These are phyloP conservation scores for Martensiomyces pterosporus DNA, from an alignment of 192 early-diverging fungal species.

Conservation along the genomic window DNA sequence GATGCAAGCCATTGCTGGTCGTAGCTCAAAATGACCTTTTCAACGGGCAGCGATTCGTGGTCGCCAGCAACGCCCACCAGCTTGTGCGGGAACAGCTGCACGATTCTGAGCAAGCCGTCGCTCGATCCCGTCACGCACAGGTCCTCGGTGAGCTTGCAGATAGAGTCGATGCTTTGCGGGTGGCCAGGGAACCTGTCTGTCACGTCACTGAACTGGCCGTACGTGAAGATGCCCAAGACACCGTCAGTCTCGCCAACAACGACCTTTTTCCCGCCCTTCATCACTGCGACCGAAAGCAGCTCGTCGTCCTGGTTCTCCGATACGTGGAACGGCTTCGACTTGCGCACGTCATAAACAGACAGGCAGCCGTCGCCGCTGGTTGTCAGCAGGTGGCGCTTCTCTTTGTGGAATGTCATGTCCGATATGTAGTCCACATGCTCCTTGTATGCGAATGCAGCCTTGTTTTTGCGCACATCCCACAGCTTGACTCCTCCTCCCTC, in stretches of 20 bases:
- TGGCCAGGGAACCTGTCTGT: constrained; percentile 94
- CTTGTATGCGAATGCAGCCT: constrained; percentile 68
- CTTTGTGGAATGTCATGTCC: constrained; percentile 66
- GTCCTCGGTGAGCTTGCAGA: constrained; percentile 80
- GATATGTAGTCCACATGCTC: constrained; percentile 94
- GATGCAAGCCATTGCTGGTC: constrained; percentile 75
- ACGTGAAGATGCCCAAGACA: constrained; percentile 80
- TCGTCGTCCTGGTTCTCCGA: constrained; percentile 97
- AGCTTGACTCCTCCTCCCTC: constrained; percentile 82
- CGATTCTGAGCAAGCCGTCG: constrained; percentile 84
- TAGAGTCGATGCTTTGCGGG: constrained; percentile 82
- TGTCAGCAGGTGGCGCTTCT: constrained; percentile 76
- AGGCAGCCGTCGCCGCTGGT: constrained; percentile 88
- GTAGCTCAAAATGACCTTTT: constrained; percentile 67
- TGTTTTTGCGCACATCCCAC: constrained; percentile 85
- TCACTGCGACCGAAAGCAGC: constrained; percentile 67
- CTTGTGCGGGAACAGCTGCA: constrained; percentile 88
- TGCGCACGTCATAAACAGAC: constrained; percentile 88
- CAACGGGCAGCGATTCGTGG: constrained; percentile 87
- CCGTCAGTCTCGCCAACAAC: constrained; percentile 91
- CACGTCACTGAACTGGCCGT: constrained; percentile 88
- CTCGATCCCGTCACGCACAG: constrained; percentile 84
- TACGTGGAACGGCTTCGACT: constrained; percentile 74
- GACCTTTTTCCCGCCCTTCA: constrained; percentile 73
- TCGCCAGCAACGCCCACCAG: constrained; percentile 87